Evolutionary conservation across 1,284 basidiomycete species (phyloP).

Genomic region (Ceratorhiza oryzae-sativae): DNA sequence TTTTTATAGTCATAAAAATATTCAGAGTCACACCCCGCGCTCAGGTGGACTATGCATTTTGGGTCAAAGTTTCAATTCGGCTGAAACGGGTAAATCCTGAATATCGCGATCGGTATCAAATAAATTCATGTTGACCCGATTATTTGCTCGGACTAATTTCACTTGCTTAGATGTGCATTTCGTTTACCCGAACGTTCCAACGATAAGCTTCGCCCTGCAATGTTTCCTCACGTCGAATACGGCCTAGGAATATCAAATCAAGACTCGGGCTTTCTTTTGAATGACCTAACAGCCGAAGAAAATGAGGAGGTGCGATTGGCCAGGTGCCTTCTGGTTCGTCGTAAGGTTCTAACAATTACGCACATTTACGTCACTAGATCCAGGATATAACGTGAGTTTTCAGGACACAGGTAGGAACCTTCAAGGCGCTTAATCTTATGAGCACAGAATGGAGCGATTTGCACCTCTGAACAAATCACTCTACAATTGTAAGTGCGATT

Average conservation of each 20-base stretch:
- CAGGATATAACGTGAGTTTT: conserved; percentile 17
- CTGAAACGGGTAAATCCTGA: background rate
- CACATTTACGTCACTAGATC: no score
- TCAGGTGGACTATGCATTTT: conserved; percentile 10
- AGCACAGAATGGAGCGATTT: conserved; percentile 2
- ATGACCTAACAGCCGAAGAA: conserved; percentile 3
- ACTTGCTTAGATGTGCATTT: conserved; percentile 3
- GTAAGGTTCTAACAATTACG: no score
- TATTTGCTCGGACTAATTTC: no score
- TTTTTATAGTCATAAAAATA: conserved; percentile 15
- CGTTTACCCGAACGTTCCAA: background rate
- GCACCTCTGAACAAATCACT: conserved; percentile 17
- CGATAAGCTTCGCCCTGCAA: background rate
- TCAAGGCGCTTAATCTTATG: no score
- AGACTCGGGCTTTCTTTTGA: background rate
- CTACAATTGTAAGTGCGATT: conserved; percentile 26
- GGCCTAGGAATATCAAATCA: conserved; percentile 13
- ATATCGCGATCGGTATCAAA: conserved; percentile 19
- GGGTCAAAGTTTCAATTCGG: conserved; percentile 11
- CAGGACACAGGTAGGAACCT: no score
- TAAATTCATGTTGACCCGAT: no score
- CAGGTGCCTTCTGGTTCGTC: no score
- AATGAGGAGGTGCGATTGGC: background rate
- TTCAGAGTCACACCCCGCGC: background rate
- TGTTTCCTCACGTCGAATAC: conserved; percentile 18